A percentile compares a stretch with the other conserved stretches of the same genome.
Evolutionary conservation across 192 early-diverging fungal species (phyloP).

Genomic region (Fimicolochytrium jonesii): DNA sequence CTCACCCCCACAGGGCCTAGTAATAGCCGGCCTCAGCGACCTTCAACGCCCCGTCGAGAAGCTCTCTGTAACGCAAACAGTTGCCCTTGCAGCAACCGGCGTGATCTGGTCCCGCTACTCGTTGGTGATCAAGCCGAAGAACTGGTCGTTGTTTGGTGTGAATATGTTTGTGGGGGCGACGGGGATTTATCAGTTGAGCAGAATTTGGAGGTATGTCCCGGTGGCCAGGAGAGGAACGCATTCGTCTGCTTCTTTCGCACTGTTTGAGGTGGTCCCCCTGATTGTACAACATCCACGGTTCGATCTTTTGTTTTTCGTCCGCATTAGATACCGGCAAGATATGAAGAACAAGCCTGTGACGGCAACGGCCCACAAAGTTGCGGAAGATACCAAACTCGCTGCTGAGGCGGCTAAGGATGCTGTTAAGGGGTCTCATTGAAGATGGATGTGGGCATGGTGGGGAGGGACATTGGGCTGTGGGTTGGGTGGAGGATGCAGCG

Average conservation of each 20-base stretch:
- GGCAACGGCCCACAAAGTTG: neutral
- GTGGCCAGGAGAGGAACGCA: neutral
- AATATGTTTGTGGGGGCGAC: conserved; percentile 92
- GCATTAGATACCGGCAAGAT: conserved; percentile 2
- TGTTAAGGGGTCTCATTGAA: no score
- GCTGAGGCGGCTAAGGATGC: conserved; percentile 1
- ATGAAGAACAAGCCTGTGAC: conserved; percentile 5
- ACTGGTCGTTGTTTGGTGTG: conserved; percentile 84
- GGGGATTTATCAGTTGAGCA: conserved; percentile 78
- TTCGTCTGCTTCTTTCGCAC: no score
- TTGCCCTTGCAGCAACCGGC: conserved; percentile 87
- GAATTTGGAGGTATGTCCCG: conserved; percentile 64
- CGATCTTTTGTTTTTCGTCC: neutral
- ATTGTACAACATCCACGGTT: neutral
- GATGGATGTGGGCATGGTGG: no score
- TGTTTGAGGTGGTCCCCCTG: neutral
- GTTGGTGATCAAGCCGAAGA: conserved; percentile 88
- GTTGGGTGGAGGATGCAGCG: no score
- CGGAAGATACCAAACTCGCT: neutral
- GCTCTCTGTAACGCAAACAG: conserved; percentile 77
- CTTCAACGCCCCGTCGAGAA: conserved; percentile 84
- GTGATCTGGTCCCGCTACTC: conserved; percentile 98
- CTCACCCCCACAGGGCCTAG: conserved; percentile 63
- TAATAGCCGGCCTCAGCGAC: conserved; percentile 90
- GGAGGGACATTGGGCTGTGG: no score